Evolutionary conservation across 208 protist genomes (phyloP).

Genomic region (Leishmania tropica): DNA sequence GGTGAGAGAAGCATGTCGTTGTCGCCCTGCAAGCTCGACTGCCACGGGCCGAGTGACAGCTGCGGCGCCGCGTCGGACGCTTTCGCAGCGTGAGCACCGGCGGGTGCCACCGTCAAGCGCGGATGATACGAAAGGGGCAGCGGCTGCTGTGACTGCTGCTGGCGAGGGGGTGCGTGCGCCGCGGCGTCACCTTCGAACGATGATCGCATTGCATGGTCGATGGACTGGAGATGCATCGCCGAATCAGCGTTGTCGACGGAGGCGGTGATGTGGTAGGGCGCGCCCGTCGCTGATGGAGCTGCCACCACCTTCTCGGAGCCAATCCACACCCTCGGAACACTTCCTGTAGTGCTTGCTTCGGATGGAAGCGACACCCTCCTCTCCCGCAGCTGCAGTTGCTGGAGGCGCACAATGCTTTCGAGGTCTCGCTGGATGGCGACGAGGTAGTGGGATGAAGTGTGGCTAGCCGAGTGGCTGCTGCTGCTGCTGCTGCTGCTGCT

Average conservation of each 20-base stretch:
- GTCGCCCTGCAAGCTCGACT: background rate
- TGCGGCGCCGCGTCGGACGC: background rate
- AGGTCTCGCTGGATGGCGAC: slow-evolving; percentile 33
- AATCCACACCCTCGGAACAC: background rate
- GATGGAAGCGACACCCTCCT: background rate
- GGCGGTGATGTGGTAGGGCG: background rate
- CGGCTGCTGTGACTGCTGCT: background rate
- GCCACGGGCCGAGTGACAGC: background rate
- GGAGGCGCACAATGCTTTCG: slow-evolving; percentile 24
- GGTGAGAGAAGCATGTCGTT: background rate
- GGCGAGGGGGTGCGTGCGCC: background rate
- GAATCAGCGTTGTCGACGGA: background rate
- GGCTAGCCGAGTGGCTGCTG: background rate
- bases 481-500: background rate
- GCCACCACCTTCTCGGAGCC: background rate
- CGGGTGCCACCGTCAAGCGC: background rate
- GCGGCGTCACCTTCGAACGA: background rate
- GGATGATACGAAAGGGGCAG: background rate
- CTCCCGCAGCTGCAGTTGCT: slow-evolving; percentile 23
- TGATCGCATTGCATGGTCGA: background rate
- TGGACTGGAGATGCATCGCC: slow-evolving; percentile 1
- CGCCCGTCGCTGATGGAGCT: background rate
- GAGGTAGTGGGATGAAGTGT: slow-evolving; percentile 30
- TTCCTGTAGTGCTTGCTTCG: background rate
- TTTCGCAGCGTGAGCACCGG: background rate